A percentile compares a stretch with the other conserved stretches of the same genome.
These are phyloP conservation scores for Fusarium floridanum DNA, from an alignment of 2,329 filamentous ascomycete species.

Conservation along the genomic window DNA sequence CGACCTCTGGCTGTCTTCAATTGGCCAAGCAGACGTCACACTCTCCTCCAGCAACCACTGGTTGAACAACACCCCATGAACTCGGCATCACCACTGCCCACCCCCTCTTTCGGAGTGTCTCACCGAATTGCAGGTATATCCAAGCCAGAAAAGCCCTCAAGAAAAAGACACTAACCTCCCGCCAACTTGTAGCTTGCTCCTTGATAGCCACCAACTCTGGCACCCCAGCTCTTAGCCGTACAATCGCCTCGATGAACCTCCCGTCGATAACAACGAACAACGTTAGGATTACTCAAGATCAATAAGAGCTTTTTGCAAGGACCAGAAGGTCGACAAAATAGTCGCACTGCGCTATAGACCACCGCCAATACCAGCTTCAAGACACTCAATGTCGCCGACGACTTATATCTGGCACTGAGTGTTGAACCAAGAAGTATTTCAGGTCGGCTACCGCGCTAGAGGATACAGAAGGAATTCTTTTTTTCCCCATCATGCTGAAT, in stretches of 20 bases:
- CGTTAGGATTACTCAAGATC: too few relatives aligned
- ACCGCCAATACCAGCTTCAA: not conserved
- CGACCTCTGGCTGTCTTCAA: not conserved
- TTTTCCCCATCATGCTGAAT: not conserved
- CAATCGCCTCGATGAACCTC: not conserved
- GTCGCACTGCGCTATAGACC: not conserved
- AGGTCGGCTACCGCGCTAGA: not conserved
- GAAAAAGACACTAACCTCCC: not conserved
- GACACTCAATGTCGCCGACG: not conserved
- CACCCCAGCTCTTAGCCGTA: not conserved
- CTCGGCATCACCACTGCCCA: not conserved
- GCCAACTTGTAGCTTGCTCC: not conserved
- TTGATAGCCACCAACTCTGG: not conserved
- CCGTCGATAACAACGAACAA: fast-evolving
- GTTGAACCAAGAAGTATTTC: not conserved
- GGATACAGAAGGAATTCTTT: too few relatives aligned
- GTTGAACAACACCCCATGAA: not conserved
- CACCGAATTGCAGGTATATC: not conserved
- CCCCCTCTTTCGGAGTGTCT: not conserved
- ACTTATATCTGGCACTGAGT: not conserved
- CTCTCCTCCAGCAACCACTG: not conserved
- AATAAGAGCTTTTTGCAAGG: not conserved
- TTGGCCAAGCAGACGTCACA: not conserved
- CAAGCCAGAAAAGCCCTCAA: not conserved
- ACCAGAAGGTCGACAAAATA: not conserved